A percentile compares a stretch with the other conserved stretches of the same genome.
These are phyloP conservation scores for Candida tallmaniae DNA, from an alignment of 805 yeast genomes.

Conservation along the genomic window DNA sequence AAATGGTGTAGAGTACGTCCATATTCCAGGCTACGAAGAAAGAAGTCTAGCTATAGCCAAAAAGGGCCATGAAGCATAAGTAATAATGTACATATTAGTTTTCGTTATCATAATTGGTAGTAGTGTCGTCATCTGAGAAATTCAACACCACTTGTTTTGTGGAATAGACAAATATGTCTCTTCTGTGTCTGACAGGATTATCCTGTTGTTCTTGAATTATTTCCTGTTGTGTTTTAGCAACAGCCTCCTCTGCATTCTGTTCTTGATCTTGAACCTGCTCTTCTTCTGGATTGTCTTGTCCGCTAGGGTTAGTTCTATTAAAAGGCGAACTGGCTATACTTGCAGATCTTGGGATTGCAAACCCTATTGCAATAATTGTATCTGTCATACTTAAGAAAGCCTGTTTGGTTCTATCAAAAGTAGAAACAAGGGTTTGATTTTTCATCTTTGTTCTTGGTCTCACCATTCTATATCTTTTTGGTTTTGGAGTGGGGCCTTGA, in stretches of 20 bases:
- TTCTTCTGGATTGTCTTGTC: not conserved
- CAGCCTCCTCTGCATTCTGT: slow-evolving; percentile 1
- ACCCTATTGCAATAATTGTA: slow-evolving; percentile 51
- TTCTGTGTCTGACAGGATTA: slow-evolving; percentile 15
- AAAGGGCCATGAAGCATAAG: slow-evolving; percentile 56
- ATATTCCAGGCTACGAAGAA: slow-evolving; percentile 79
- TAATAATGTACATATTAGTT: not conserved
- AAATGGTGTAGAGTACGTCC: slow-evolving; percentile 64
- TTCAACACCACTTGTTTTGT: slow-evolving; percentile 31
- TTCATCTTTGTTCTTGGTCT: slow-evolving; percentile 4
- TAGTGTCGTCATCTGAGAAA: slow-evolving; percentile 22
- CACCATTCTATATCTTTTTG: slow-evolving; percentile 4
- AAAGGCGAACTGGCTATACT: slow-evolving; percentile 21
- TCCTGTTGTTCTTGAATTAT: slow-evolving; percentile 2
- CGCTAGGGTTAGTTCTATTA: not conserved
- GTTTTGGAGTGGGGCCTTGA: not conserved
- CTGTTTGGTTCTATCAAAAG: slow-evolving; percentile 25
- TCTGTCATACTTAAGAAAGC: slow-evolving; percentile 46
- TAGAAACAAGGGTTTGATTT: slow-evolving; percentile 1
- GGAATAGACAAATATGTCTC: slow-evolving; percentile 37
- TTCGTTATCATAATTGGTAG: not conserved
- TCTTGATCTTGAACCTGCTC: not conserved
- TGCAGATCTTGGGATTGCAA: slow-evolving; percentile 52
- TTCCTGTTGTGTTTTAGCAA: slow-evolving; percentile 3
- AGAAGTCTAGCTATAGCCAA: slow-evolving; percentile 65